These are phyloP conservation scores for Blastobotrys serpentis DNA, from an alignment of 1,139 yeast species.

Conservation along the genomic window DNA sequence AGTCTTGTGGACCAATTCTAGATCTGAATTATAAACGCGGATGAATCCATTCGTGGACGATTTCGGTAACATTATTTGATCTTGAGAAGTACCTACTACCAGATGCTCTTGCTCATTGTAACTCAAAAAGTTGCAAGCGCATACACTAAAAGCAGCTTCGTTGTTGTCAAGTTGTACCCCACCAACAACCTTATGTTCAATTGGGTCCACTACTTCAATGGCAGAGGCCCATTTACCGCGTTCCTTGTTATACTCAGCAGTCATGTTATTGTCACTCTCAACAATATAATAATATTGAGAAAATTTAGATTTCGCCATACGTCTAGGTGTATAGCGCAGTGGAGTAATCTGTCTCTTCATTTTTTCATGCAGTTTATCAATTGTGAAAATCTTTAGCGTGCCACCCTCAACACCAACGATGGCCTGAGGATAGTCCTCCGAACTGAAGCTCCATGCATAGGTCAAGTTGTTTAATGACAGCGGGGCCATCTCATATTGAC, in stretches of 20 bases:
- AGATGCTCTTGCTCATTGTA: constrained; percentile 42
- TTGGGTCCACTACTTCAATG: constrained; percentile 50
- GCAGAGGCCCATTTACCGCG: constrained; percentile 50
- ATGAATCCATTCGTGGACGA: constrained; percentile 40
- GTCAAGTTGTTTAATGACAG: constrained; percentile 37
- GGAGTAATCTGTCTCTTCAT: constrained; percentile 46
- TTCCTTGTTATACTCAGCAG: neutral
- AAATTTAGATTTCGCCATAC: constrained; percentile 39
- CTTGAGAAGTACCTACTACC: constrained; percentile 50
- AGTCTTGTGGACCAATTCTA: constrained; percentile 64
- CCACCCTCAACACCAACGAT: constrained; percentile 60
- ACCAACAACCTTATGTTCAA: constrained; percentile 41
- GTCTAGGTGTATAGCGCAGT: constrained; percentile 56
- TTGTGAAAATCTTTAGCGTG: constrained; percentile 57
- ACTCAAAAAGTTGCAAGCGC: constrained; percentile 41
- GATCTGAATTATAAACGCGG: constrained; percentile 44
- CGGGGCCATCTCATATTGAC: constrained; percentile 36
- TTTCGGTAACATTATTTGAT: constrained; percentile 42
- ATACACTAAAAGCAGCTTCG: constrained; percentile 46
- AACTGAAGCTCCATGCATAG: constrained; percentile 53
- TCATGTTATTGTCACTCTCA: constrained; percentile 48
- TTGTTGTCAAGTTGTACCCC: constrained; percentile 44
- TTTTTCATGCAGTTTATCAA: constrained; percentile 54
- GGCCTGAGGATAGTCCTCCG: constrained; percentile 62
- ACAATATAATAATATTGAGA: constrained; percentile 41